Evolutionary conservation across 2,329 filamentous ascomycete species (phyloP).

Genomic region (Aaosphaeria pasadenensis): DNA sequence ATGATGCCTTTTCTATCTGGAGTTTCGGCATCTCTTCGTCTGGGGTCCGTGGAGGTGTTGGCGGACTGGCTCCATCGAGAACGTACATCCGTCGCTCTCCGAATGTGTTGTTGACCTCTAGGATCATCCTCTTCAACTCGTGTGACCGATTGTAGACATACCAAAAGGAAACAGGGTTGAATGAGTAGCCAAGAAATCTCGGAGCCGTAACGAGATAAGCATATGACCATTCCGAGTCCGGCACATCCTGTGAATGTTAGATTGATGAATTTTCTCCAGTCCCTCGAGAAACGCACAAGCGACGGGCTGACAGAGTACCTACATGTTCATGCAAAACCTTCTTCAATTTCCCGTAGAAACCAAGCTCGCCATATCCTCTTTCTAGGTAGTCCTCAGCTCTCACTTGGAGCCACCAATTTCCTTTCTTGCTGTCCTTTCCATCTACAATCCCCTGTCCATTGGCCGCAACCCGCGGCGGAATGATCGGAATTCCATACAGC

Average conservation of each 20-base stretch:
- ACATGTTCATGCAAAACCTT: constrained; percentile 58
- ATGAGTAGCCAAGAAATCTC: constrained; percentile 66
- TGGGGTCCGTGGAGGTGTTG: constrained; percentile 24
- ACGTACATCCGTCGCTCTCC: constrained; percentile 68
- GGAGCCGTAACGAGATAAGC: constrained; percentile 71
- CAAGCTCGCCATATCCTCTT: constrained; percentile 50
- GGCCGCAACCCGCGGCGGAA: constrained; percentile 49
- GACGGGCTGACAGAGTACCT: constrained; percentile 3
- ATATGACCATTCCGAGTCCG: constrained; percentile 60
- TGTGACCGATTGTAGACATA: constrained; percentile 65
- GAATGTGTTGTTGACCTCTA: constrained; percentile 77
- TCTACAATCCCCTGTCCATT: constrained; percentile 12
- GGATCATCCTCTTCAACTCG: constrained; percentile 60
- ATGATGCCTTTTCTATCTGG: constrained; percentile 21
- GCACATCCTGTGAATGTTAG: constrained; percentile 47
- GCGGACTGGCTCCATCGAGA: constrained; percentile 40
- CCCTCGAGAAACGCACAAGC: background rate
- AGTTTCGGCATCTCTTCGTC: constrained; percentile 5
- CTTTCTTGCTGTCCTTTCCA: constrained; percentile 23
- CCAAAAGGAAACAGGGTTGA: constrained; percentile 78
- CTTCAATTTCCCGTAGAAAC: constrained; percentile 62
- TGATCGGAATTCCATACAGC: constrained; percentile 64
- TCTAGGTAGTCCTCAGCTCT: constrained; percentile 60
- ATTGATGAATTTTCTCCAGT: constrained; percentile 1
- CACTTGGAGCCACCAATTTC: constrained; percentile 57